These are phyloP conservation scores for Ascochyta clinopodiicola DNA, from an alignment of 2,329 filamentous ascomycete genomes.

Conservation along the genomic window DNA sequence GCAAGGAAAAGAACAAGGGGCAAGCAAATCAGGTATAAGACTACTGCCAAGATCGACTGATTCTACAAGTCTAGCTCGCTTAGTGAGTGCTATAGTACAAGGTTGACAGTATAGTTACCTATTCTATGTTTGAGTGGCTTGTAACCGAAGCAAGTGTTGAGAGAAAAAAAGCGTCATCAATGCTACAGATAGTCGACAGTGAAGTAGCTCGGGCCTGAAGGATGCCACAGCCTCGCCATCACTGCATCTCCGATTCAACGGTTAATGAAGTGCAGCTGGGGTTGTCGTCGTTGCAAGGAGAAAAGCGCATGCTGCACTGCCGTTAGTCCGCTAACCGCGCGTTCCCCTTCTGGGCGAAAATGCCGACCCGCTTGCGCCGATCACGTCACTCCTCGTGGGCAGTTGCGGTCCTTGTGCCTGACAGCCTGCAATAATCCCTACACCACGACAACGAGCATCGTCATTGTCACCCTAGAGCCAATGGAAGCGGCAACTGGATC, in stretches of 20 bases:
- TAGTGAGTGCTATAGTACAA: slow-evolving; percentile 35
- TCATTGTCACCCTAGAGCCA: slow-evolving; percentile 3
- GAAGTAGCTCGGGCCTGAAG: not conserved
- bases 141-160: not conserved
- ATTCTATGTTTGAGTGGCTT: not conserved
- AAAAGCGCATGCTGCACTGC: not conserved
- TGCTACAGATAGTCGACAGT: not conserved
- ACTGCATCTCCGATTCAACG: no score
- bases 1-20: slow-evolving; percentile 16
- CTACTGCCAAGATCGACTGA: slow-evolving; percentile 14
- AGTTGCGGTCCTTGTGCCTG: slow-evolving; percentile 5
- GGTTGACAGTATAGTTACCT: slow-evolving; percentile 27
- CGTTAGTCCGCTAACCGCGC: not conserved
- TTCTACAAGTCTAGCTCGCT: slow-evolving; percentile 20
- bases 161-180: not conserved
- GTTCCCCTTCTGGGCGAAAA: not conserved
- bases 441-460: not conserved
- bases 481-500: not conserved
- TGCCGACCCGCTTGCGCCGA: slow-evolving; percentile 1
- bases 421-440: slow-evolving; percentile 7
- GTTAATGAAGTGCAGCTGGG: not conserved
- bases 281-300: not conserved
- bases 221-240: not conserved
- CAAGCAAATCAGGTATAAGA: slow-evolving; percentile 26
- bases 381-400: slow-evolving; percentile 1